Evolutionary conservation across 352 stramenopile species (phyloP).

Genomic region (Pythium insidiosum): DNA sequence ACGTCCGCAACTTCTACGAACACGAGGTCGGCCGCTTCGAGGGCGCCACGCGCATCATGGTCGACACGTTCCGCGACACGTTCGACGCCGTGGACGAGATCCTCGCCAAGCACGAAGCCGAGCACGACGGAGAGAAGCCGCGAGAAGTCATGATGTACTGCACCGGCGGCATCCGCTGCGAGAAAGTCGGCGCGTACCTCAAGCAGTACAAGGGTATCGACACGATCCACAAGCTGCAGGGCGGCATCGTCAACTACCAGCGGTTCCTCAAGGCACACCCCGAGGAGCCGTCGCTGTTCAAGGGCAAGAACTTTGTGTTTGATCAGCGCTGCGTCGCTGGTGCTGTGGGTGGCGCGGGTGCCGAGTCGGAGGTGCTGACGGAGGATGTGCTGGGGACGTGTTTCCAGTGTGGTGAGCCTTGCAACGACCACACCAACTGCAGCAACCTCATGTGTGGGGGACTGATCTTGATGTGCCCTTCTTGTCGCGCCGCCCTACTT

Average conservation of each 20-base stretch:
- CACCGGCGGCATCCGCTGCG: constrained; percentile 53
- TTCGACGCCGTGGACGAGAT: constrained; percentile 45
- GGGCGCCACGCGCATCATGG: constrained; percentile 42
- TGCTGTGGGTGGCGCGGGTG: constrained; percentile 12
- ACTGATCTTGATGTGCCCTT: constrained; percentile 2
- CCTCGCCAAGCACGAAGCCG: constrained; percentile 17
- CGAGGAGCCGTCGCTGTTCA: constrained; percentile 21
- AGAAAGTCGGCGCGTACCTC: constrained; percentile 62
- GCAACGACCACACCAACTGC: constrained; percentile 43
- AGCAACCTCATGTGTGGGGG: too few species aligned
- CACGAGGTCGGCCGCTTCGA: constrained; percentile 49
- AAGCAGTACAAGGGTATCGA: constrained; percentile 44
- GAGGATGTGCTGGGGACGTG: constrained; percentile 51
- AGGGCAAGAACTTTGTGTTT: constrained; percentile 73
- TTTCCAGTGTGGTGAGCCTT: constrained; percentile 49
- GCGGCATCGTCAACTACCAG: constrained; percentile 58
- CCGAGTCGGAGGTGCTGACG: constrained; percentile 38
- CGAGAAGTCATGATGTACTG: constrained; percentile 57
- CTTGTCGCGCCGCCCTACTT: neutral
- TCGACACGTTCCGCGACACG: constrained; percentile 51
- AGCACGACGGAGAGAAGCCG: constrained; percentile 23
- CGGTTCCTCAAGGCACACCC: constrained; percentile 33
- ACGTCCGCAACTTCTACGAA: constrained; percentile 53
- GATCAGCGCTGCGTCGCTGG: constrained; percentile 54
- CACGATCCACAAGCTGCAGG: constrained; percentile 46